phyloP scores from a whole-genome alignment of 129 eudicot species.

The Kitagawia praeruptora region DNA sequence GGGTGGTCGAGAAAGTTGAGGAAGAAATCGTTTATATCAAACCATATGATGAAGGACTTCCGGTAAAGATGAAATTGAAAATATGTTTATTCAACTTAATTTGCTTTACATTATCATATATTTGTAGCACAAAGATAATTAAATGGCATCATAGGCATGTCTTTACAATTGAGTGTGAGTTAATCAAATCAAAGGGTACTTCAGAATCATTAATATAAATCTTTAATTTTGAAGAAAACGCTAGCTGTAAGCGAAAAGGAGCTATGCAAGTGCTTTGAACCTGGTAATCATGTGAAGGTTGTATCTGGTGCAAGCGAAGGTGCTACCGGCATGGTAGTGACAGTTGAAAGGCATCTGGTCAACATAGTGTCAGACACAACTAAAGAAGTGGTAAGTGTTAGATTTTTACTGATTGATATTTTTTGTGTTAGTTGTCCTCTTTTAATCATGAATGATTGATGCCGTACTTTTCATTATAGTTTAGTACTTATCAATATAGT shows the following conservation, averaged over 20 bases:
- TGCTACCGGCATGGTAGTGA: conserved; percentile 91
- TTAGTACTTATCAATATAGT: background rate
- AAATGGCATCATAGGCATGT: background rate
- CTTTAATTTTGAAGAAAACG: conserved; percentile 40
- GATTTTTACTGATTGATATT: background rate
- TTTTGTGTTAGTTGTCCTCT: background rate
- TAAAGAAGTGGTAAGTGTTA: conserved; percentile 72
- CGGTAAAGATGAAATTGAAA: conserved; percentile 37
- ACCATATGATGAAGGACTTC: conserved; percentile 67
- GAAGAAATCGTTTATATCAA: conserved; percentile 80
- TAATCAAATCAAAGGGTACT: conserved; percentile 10
- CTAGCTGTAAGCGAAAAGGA: conserved; percentile 76
- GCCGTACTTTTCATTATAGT: background rate
- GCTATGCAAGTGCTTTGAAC: conserved; percentile 95
- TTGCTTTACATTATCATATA: conserved; percentile 10
- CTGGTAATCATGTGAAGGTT: conserved; percentile 94
- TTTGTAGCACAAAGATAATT: conserved; percentile 1
- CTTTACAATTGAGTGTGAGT: background rate
- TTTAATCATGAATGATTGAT: background rate
- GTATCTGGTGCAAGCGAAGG: conserved; percentile 86
- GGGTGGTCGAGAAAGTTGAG: conserved; percentile 88
- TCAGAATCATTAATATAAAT: background rate
- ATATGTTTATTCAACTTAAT: no score
- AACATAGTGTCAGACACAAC: conserved; percentile 83
- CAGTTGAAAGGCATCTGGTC: conserved; percentile 81